phyloP scores from a whole-genome alignment of 345 rosid species.

The Boechera stricta region DNA sequence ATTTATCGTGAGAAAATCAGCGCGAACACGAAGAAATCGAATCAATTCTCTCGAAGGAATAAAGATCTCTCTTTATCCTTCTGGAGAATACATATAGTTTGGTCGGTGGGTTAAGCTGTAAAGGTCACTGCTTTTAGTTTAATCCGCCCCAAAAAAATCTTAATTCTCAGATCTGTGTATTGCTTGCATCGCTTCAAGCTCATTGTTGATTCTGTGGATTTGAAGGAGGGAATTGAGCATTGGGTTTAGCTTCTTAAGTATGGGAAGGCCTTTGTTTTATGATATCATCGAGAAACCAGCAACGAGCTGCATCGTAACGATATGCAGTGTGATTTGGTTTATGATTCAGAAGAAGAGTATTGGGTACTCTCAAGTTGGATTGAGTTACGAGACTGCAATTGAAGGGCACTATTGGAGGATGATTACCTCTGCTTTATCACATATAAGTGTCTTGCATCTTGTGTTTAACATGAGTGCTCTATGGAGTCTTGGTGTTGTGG shows the following conservation, averaged over 20 bases:
- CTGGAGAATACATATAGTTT: constrained; percentile 12
- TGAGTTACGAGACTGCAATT: constrained; percentile 78
- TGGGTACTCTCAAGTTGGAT: constrained; percentile 89
- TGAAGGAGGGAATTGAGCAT: constrained; percentile 9
- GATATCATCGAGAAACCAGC: constrained; percentile 91
- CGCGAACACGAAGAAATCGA: constrained; percentile 39
- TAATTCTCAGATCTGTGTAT: constrained; percentile 29
- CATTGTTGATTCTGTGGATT: constrained; percentile 20
- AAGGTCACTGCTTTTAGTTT: constrained; percentile 24
- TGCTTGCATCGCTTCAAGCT: constrained; percentile 10
- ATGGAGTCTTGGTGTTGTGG: constrained; percentile 96
- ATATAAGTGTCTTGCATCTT: constrained; percentile 89
- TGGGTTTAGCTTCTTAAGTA: constrained; percentile 27
- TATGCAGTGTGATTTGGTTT: constrained; percentile 82
- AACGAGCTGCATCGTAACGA: constrained; percentile 71
- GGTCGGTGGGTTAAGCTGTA: constrained; percentile 5
- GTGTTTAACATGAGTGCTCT: constrained; percentile 97
- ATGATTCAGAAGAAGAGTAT: constrained; percentile 88
- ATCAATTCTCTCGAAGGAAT: constrained; percentile 5
- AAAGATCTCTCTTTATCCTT: constrained; percentile 17
- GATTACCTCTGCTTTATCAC: constrained; percentile 94
- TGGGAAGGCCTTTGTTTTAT: constrained; percentile 88
- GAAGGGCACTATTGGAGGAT: constrained; percentile 97
- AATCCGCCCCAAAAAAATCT: not conserved
- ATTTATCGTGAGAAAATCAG: constrained; percentile 7